phyloP scores from a whole-genome alignment of 106 monocot species.

The Hemerocallis citrina region DNA sequence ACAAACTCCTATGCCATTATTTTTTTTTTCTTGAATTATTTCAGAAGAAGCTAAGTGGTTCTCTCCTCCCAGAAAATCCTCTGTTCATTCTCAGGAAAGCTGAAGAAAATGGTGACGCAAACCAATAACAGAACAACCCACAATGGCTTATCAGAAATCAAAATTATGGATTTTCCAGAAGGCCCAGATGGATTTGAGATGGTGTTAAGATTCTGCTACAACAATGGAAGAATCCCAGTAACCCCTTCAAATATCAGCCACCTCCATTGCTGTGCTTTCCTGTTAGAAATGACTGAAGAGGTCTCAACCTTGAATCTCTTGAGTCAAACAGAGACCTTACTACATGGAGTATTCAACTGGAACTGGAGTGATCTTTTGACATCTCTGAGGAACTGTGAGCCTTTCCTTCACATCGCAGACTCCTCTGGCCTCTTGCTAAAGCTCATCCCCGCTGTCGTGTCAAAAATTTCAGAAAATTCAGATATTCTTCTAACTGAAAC shows the following conservation, averaged over 20 bases:
- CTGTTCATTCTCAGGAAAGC: constrained; percentile 4
- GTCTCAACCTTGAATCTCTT: no score
- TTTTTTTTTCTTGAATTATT: background rate
- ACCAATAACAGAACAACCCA: background rate
- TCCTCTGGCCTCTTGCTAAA: constrained; percentile 40
- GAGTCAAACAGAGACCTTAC: constrained; percentile 37
- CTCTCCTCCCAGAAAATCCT: background rate
- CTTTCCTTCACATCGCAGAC: constrained; percentile 28
- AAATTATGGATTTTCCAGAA: constrained; percentile 59
- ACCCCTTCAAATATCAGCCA: constrained; percentile 32
- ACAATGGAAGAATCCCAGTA: constrained; percentile 33
- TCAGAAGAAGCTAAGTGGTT: no score
- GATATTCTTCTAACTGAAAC: constrained; percentile 8
- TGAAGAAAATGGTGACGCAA: constrained; percentile 4
- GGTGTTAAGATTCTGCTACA: constrained; percentile 53
- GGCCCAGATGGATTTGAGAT: constrained; percentile 58
- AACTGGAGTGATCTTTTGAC: constrained; percentile 51
- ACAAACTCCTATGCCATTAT: background rate
- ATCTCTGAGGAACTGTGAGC: constrained; percentile 44
- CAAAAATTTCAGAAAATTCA: constrained; percentile 48
- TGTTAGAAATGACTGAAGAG: constrained; percentile 64
- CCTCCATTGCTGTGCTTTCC: constrained; percentile 41
- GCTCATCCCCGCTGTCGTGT: constrained; percentile 41
- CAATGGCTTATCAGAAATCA: constrained; percentile 13
- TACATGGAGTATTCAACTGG: constrained; percentile 64